Base-by-base conservation (phyloP, 2,329 filamentous ascomycete genomes). In the Zarea fungicola region DNA sequence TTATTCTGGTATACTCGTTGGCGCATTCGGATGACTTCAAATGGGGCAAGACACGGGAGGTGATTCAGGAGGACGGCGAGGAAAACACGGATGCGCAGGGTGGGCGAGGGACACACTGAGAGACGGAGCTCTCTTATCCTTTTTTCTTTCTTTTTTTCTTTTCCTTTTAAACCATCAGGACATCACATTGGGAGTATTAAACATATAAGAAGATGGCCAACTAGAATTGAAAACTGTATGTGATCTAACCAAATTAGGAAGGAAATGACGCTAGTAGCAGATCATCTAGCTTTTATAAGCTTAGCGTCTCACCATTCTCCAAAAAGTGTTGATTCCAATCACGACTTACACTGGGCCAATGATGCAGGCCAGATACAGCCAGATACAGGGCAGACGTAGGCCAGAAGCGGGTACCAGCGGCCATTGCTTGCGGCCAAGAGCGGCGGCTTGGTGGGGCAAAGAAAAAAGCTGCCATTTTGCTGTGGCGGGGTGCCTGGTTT, bases 41-140 rank as follows among this genome's bases (percentile, higher is more conserved):
- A 49, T 73, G 70, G 71, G 71, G 70, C 14, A 73, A 73, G 60
- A 73, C 71, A 1, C 58, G 68, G 2, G 65, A 70, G 25, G 67
- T 71, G 28, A 48, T 69, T 23, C 51, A 52, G 10, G 60, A 55
- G 3, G 59, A 59, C 6, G 56, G 53, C 22, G 56, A 58, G 43
- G 50, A 44, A 37, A 44, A 37, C 6, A 23, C 49, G 9, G 55
- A 58, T 28, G 56, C 42, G n/a, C 43, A 51, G 14, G 56, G 55
- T 18, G 53, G 56, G 5, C 51, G 56, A 14, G 54, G 55, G 25
- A 56, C 52, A 6, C 52, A 53, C 42, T 58, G 29, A 56, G n/a
- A n/a, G n/a, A n/a, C n/a, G n/a, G n/a, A n/a, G n/a, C n/a, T n/a
- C n/a, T n/a, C n/a, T n/a, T n/a, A n/a, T n/a, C n/a, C n/a, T n/a